These are phyloP conservation scores for Aspergillus viridinutans DNA, from an alignment of 2,329 filamentous ascomycete species.

Conservation along the genomic window DNA sequence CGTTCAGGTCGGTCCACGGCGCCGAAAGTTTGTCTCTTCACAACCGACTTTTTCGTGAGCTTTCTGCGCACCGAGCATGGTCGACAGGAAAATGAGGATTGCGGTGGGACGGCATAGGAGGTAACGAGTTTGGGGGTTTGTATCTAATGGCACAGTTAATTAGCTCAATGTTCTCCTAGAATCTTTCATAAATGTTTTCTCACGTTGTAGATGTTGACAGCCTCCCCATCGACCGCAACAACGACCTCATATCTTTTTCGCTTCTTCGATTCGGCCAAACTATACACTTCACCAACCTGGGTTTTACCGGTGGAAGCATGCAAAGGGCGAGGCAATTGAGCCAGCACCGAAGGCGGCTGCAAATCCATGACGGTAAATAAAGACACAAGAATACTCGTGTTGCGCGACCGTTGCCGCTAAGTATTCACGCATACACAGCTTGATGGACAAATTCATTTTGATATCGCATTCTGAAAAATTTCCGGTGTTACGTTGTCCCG, in stretches of 20 bases:
- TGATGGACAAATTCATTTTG: constrained; percentile 16
- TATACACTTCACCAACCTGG: constrained; percentile 47
- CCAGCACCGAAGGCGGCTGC: constrained; percentile 41
- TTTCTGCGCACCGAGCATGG: constrained; percentile 57
- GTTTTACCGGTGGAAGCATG: constrained; percentile 38
- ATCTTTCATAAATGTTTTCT: constrained; percentile 1
- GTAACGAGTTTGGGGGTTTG: constrained; percentile 58
- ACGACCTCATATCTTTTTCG: constrained; percentile 60
- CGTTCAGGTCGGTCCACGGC: constrained; percentile 46
- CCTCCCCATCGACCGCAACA: constrained; percentile 57
- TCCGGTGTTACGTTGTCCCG: constrained; percentile 30
- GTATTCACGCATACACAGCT: background rate
- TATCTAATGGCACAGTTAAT: constrained; percentile 41
- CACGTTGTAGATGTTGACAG: constrained; percentile 61
- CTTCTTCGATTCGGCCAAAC: constrained; percentile 53
- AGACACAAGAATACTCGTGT: constrained; percentile 1
- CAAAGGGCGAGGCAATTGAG: constrained; percentile 44
- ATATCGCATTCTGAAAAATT: constrained; percentile 32
- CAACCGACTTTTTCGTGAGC: constrained; percentile 37
- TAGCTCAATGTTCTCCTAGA: background rate
- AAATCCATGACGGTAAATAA: constrained; percentile 36
- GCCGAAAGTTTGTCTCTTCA: constrained; percentile 55
- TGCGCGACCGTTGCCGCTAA: constrained; percentile 12
- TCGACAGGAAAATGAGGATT: constrained; percentile 53
- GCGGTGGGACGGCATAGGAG: constrained; percentile 59